Evolutionary conservation across 345 rosid genomes (phyloP), one percentile per base, ranked within the genome.

Genomic region (Dipteronia sinensis): DNA sequence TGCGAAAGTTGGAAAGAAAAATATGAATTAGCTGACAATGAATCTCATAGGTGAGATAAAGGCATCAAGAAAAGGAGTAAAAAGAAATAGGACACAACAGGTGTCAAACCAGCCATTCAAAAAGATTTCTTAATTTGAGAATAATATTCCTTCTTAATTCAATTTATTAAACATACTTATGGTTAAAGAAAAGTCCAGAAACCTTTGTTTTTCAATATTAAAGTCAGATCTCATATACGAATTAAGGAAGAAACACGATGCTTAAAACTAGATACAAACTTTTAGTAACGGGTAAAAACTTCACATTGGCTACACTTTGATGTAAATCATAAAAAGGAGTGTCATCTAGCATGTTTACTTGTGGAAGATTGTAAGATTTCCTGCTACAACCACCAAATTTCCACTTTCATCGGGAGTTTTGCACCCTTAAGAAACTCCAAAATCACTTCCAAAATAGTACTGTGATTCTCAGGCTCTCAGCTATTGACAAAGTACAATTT

Each of bases 21-120:
- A 58, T 23, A 76, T 69, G 20, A 10, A 68, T 6, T 29, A 19
- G 46, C 44, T 75, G 22, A 38, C 6, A 11, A 16, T 17, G 29
- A 40, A 76, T 65, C 49, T 53, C 68, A 76, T 3, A 25, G 6
- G 11, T 69, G 27, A 29, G 12, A 63, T 76, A 47, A 56, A 55
- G 69, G 71, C 75, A 80, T 56, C 19, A 75, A 51, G 44, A 47
- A 19, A 40, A 63, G 34, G 19, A 63, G 29, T 3, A 67, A 67
- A 49, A 22, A 16, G 19, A 20, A 27, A 44, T 4, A 29, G 3
- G 7, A 46, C 1, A 20, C 23, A 51, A 10, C 1, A 69, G 20
- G 46, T 59, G 38, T 64, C 64, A 9, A 68, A 47, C 53, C 27
- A 71, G 19, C 42, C 12, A 12, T 34, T 47, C 17, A 59, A 56